These are phyloP conservation scores for Fusarium acutatum DNA, from an alignment of 2,329 filamentous ascomycete species.

Conservation along the genomic window DNA sequence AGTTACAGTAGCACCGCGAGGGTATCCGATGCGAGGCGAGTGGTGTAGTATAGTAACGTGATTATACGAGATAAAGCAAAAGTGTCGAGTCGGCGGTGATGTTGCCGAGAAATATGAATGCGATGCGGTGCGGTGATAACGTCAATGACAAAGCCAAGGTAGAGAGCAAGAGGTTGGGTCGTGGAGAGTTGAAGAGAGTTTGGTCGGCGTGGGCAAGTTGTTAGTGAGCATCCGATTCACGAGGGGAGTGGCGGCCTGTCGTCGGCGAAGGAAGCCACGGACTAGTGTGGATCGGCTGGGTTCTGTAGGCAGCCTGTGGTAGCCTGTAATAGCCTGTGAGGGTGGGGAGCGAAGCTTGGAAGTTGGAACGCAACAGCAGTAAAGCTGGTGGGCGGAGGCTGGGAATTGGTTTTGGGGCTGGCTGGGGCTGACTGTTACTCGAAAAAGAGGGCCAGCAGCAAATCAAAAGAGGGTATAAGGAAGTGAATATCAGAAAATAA, in stretches of 20 bases:
- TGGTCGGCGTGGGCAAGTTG: conserved; percentile 13
- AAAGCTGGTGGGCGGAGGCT: conserved; percentile 23
- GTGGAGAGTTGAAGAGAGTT: conserved; percentile 5
- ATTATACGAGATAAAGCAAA: conserved; percentile 4
- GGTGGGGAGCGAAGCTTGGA: conserved; percentile 24
- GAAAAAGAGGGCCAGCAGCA: background rate
- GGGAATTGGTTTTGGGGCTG: conserved; percentile 11
- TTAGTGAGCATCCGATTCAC: conserved; percentile 26
- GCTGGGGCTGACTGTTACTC: conserved; percentile 12
- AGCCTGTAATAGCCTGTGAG: background rate
- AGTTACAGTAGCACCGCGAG: conserved; percentile 19
- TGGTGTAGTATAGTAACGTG: conserved; percentile 16
- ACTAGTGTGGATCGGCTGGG: conserved; percentile 23
- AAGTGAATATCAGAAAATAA: background rate
- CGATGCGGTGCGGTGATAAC: background rate
- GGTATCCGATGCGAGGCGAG: conserved; percentile 22
- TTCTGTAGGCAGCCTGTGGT: background rate
- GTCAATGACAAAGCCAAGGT: conserved; percentile 11
- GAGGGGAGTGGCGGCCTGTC: conserved; percentile 32
- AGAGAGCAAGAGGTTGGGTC: conserved; percentile 25
- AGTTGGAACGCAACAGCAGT: conserved; percentile 36
- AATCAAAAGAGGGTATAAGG: background rate
- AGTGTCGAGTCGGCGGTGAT: background rate
- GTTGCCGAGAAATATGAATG: conserved; percentile 9
- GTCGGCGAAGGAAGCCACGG: conserved; percentile 30